Evolutionary conservation across 2,329 filamentous ascomycete species (phyloP), one percentile per base, ranked within the genome.

Genomic region (Emergomyces orientalis): DNA sequence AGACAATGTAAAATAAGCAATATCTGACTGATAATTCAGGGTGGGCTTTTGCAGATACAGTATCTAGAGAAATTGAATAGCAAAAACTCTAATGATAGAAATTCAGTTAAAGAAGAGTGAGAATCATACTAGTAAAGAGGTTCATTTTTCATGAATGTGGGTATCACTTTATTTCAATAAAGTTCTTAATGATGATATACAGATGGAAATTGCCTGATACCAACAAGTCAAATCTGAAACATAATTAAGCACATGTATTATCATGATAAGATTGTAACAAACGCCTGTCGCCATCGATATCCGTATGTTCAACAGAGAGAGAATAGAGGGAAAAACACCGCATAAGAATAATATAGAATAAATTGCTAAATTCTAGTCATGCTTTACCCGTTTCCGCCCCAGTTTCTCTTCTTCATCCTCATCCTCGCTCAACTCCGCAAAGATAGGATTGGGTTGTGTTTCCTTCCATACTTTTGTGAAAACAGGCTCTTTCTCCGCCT

Each of bases 381-480:
- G 73, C 64, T 69, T 75, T 30, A 73, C 68, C 66, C 73, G 82
- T 74, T 86, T 86, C n/a, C 84, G 86, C 3, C 63, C 64, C 25
- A 41, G 37, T n/a, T 63, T n/a, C 25, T 82, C 84, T 22, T 84
- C 82, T 61, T 64, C 60, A 3, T 63, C 63, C 67, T 96, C 92
- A 19, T 91, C 90, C 70, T 96, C 93, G 73, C 91, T 95, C 41
- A 94, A 71, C 52, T 97, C 90, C 8, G 89, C 89, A 78, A 95
- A 99, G 67, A 97, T 88, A 32, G 92, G 91, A 68, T 92, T 88
- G 0, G 94, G 94, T 77, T 97, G 93, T 45, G 91, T 97, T 69
- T 88, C 83, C 72, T 88, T 89, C 89, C 91, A 99, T 19, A 92
- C 94, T 68, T 89, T 90, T 37, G 94, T 99, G 72, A 97, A 99